Conservation (phyloP, 305 asterid genomes). For the Fraxinus sp. region DNA sequence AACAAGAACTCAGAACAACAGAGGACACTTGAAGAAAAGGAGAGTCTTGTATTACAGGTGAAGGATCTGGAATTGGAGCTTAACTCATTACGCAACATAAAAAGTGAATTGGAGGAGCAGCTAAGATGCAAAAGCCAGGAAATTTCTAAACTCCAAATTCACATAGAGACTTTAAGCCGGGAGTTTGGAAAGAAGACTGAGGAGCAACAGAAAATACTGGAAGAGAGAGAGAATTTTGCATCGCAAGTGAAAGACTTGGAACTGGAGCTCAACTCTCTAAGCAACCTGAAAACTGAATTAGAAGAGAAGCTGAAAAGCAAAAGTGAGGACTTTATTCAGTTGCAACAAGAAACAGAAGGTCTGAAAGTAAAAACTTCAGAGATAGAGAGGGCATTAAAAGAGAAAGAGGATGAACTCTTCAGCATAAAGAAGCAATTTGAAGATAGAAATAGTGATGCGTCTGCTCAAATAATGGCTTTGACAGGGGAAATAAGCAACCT, state of each 20-base stretch:
- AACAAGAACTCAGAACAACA: constrained; percentile 46
- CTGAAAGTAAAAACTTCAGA: constrained; percentile 38
- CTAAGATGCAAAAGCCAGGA: constrained; percentile 40
- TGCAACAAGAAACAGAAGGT: constrained; percentile 44
- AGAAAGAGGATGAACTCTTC: constrained; percentile 46
- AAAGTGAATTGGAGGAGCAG: constrained; percentile 46
- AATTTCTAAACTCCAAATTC: constrained; percentile 33
- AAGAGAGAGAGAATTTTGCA: constrained; percentile 48
- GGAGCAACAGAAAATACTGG: constrained; percentile 46
- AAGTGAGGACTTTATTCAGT: constrained; percentile 39
- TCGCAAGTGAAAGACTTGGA: constrained; percentile 27
- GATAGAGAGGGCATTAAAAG: constrained; percentile 40
- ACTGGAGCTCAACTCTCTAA: constrained; percentile 36
- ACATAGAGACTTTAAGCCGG: constrained; percentile 39
- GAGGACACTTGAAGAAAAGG: constrained; percentile 53
- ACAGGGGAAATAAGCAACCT: constrained; percentile 42
- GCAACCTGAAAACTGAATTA: constrained; percentile 39
- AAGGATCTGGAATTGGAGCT: constrained; percentile 47
- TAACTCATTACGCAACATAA: constrained; percentile 31
- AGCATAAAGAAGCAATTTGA: constrained; percentile 32
- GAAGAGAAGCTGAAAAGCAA: constrained; percentile 52
- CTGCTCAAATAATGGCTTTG: constrained; percentile 35
- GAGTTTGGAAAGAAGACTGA: constrained; percentile 42
- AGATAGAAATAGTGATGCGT: constrained; percentile 48
- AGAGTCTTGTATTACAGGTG: constrained; percentile 36